Evolutionary conservation across 106 monocot species (phyloP).

Genomic region (Narthecium ossifragum): DNA sequence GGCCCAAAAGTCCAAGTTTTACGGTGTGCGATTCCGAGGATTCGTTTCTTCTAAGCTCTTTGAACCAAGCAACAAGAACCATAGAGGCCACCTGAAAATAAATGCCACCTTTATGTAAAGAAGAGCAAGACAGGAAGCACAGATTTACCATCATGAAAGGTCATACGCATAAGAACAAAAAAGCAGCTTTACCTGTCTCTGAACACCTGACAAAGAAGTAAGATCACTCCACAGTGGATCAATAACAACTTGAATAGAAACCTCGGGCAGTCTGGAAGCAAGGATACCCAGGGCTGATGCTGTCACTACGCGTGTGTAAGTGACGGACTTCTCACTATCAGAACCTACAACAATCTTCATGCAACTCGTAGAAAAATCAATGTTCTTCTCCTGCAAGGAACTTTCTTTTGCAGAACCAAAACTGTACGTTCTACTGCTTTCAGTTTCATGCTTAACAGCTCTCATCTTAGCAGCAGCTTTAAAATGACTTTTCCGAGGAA

Average conservation of each 20-base stretch:
- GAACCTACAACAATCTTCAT: constrained; percentile 68
- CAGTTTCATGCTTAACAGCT: constrained; percentile 60
- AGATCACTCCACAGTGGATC: constrained; percentile 58
- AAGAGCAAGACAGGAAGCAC: background rate
- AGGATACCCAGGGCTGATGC: constrained; percentile 78
- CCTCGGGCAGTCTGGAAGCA: constrained; percentile 57
- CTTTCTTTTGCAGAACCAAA: constrained; percentile 36
- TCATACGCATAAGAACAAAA: background rate
- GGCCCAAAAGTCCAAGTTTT: constrained; percentile 23
- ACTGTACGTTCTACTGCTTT: constrained; percentile 18
- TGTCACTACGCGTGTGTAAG: constrained; percentile 62
- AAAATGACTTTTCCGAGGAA: constrained; percentile 79
- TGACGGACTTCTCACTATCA: constrained; percentile 82
- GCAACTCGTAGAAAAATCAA: constrained; percentile 31
- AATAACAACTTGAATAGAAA: constrained; percentile 52
- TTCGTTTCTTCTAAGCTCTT: constrained; percentile 49
- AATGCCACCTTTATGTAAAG: constrained; percentile 4
- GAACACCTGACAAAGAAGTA: constrained; percentile 69
- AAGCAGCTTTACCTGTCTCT: constrained; percentile 59
- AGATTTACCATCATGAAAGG: background rate
- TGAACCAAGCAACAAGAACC: constrained; percentile 88
- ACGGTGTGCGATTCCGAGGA: constrained; percentile 4
- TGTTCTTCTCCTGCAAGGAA: constrained; percentile 31
- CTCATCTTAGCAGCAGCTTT: constrained; percentile 95
- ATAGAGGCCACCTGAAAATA: constrained; percentile 71